These are phyloP conservation scores for Nasturtium officinale DNA, from an alignment of 345 rosid species.

Conservation along the genomic window DNA sequence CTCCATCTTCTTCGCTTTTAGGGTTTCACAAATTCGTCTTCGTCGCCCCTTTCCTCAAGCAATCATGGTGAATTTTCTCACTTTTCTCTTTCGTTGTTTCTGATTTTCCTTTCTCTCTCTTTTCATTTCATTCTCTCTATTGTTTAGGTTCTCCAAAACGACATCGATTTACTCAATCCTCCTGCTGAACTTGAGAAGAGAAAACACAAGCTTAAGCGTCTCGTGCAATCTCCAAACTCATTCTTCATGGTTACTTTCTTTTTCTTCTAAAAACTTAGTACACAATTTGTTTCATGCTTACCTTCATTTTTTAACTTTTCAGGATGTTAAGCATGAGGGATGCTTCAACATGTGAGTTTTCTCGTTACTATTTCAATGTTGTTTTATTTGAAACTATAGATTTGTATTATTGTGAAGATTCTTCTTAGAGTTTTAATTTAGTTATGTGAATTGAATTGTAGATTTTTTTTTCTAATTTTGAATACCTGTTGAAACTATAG, in stretches of 20 bases:
- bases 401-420: background rate
- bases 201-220: slow-evolving; percentile 65
- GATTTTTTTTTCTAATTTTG: too few species aligned
- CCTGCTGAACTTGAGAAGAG: slow-evolving; percentile 60
- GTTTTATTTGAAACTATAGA: background rate
- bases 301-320: too few species aligned
- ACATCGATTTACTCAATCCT: slow-evolving; percentile 55
- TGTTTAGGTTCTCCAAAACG: slow-evolving; percentile 55
- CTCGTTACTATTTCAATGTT: background rate
- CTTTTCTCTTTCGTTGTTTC: background rate
- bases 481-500: too few species aligned
- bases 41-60: background rate
- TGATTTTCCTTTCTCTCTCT: background rate
- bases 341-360: slow-evolving; percentile 52
- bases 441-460: too few species aligned
- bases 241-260: slow-evolving; percentile 52
- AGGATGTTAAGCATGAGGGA: slow-evolving; percentile 61
- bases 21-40: slow-evolving; percentile 23
- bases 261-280: too few species aligned
- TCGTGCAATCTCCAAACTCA: slow-evolving; percentile 59
- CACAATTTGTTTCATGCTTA: too few species aligned
- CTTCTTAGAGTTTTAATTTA: too few species aligned
- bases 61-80: slow-evolving; percentile 13
- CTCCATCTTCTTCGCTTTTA: background rate
- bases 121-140: background rate